Evolutionary conservation across 805 yeast genomes (phyloP).

Genomic region (Komagataella phaffii): DNA sequence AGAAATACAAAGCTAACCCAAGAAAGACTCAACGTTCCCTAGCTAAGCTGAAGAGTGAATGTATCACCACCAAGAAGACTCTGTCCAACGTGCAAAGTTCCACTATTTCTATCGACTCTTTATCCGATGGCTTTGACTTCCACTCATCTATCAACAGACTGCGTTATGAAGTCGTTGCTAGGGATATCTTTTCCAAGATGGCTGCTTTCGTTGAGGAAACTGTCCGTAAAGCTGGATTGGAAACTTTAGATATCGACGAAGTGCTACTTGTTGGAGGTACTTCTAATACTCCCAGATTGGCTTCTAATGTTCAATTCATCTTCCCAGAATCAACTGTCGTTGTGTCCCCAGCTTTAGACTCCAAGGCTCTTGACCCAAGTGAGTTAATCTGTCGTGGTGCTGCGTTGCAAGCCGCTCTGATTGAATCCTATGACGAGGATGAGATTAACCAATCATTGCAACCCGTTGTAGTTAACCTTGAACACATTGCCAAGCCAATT

Average conservation of each 20-base stretch:
- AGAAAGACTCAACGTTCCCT: slow-evolving; percentile 68
- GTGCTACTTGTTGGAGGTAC: slow-evolving; percentile 89
- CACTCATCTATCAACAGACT: slow-evolving; percentile 88
- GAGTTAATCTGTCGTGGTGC: slow-evolving; percentile 91
- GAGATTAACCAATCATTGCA: slow-evolving; percentile 70
- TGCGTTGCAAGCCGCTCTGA: slow-evolving; percentile 86
- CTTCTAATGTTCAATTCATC: slow-evolving; percentile 52
- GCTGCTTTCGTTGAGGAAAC: slow-evolving; percentile 60
- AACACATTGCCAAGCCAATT: slow-evolving; percentile 71
- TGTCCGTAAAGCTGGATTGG: slow-evolving; percentile 73
- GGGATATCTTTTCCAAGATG: slow-evolving; percentile 66
- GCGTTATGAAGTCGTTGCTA: slow-evolving; percentile 80
- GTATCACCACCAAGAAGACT: slow-evolving; percentile 80
- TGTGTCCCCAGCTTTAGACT: slow-evolving; percentile 62
- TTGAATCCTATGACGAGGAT: slow-evolving; percentile 72
- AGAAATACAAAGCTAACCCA: slow-evolving; percentile 74
- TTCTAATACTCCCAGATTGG: slow-evolving; percentile 85
- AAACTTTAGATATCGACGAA: slow-evolving; percentile 78
- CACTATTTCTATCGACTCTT: slow-evolving; percentile 86
- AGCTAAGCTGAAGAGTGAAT: slow-evolving; percentile 78
- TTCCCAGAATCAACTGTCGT: slow-evolving; percentile 75
- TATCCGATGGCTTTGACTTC: slow-evolving; percentile 90
- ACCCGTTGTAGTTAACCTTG: slow-evolving; percentile 78
- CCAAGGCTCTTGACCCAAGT: slow-evolving; percentile 76
- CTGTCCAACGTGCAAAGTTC: slow-evolving; percentile 80